Base-by-base conservation (phyloP, 2,329 filamentous ascomycete species). In the Curvularia spicifera region DNA sequence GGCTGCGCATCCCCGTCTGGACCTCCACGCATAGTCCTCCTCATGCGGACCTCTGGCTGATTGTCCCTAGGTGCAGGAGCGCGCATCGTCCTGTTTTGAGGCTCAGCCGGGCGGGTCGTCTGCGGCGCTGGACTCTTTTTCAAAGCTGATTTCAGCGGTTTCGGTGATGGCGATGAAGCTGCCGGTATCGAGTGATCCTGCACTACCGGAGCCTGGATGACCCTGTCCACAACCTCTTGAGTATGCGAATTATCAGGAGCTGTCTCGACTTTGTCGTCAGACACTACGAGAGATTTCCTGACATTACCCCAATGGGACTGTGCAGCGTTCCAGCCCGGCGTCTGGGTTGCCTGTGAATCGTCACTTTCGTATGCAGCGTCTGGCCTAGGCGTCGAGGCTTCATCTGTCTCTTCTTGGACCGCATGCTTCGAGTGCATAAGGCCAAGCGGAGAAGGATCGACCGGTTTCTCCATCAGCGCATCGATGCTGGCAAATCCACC, bases 401-500 rank as follows among this genome's bases (percentile, higher is more conserved):
- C 53, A 12, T 68, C 67, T 2, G 57, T 59, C 9, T 56, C 31
- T n/a, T 48, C 63, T 31, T 56, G 56, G 42, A 67, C 62, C n/a
- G 67, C 71, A 51, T 70, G 65, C 53, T 61, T 65, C 20, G 72
- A 73, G 8, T 51, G 59, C 58, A 70, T 61, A 22, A 73, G 42
- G 37, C 70, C 49, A 45, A 67, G 43, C 45, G 66, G 44, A 45
- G 70, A 65, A 33, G 72, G 62, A 51, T 71, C 61, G 1, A 80
- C 67, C 3, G 89, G 86, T 46, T 83, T 86, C 20, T 88, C 84
- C 1, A 91, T 83, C 8, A 93, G 85, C 10, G 90, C 90, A 73
- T 93, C 84, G 7, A 93, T 80, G 4, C 89, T 93, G 69, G 87
- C 81, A 68, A 91, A 93, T 0, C 88, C 90, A 46, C 85, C 84